Base-by-base conservation (phyloP, 805 yeast species). In the Monosporozyma unispora region DNA sequence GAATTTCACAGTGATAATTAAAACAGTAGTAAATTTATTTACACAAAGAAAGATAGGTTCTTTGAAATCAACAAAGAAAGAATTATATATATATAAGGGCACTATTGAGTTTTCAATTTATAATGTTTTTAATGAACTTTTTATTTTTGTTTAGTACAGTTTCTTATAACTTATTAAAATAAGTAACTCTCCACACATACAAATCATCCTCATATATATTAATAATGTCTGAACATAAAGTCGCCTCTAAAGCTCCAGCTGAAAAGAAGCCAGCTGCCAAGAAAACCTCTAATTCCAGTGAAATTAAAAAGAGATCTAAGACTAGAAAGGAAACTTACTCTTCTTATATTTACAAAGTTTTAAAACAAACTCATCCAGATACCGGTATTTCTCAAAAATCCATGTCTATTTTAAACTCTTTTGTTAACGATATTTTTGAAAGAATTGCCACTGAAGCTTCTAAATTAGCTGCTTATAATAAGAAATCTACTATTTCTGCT, bases 301-400 rank as follows among this genome's bases (percentile, higher is more conserved):
- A 81, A 66, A 73, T 82, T 70, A 89, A 88, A 82, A 90, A 86
- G 85, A 88, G 95, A 80, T 70, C 87, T 62, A 90, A 89, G 84
- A 75, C 90, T 65, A 88, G 97, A 83, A 89, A 88, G 85, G 97
- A 91, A 78, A 88, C 97, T 58, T 91, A 89, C 80, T 88, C 96
- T 58, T 89, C 97, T 56, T 91, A 91, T 78, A 91, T 91, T 72
- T 91, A 90, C 93, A 91, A 91, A 77, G 97, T 90, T 61, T 84
- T 91, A 72, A 90, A 90, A 77, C 97, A 91, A 81, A 90, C 97
- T 56, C 98, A 91, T 77, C 98, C 97, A 74, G 97, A 91, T 74
- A 91, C 98, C 57, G 98, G 97, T 87, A 91, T 91, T 72, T 90
- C 98, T 64, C 96, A 89, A 77, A 87, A 88, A 72, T 96, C 98